These are phyloP conservation scores for Rutidosis leptorrhynchoides DNA, from an alignment of 129 eudicot species.

Conservation along the genomic window DNA sequence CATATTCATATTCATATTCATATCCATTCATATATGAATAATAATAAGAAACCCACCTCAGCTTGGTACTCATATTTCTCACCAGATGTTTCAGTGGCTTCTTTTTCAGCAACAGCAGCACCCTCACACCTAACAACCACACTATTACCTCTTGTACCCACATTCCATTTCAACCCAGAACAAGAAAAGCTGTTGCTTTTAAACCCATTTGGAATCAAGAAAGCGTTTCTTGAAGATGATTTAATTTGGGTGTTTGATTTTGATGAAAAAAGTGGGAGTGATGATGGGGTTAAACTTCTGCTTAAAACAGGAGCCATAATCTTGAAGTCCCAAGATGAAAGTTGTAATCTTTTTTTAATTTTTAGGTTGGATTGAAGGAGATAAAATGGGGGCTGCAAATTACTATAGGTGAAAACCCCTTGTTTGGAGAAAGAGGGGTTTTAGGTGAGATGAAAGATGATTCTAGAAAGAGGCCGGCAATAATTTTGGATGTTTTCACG, in stretches of 20 bases:
- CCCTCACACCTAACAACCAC: conserved; percentile 79
- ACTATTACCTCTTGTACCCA: conserved; percentile 44
- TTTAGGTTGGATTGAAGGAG: conserved; percentile 7
- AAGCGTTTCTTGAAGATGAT: conserved; percentile 39
- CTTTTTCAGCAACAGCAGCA: conserved; percentile 80
- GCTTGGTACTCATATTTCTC: conserved; percentile 92
- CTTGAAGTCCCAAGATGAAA: conserved; percentile 3
- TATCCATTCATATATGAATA: not conserved
- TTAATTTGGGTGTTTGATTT: conserved; percentile 35
- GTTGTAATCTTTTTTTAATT: not conserved
- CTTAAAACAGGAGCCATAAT: conserved; percentile 78
- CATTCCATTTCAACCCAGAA: conserved; percentile 58
- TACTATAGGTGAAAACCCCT: conserved; percentile 34
- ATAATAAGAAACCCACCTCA: conserved; percentile 59
- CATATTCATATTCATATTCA: not conserved
- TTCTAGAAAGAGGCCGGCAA: conserved; percentile 65
- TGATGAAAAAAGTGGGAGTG: conserved; percentile 45
- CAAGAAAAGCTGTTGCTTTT: conserved; percentile 40
- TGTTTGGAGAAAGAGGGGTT: conserved; percentile 40
- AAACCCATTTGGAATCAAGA: conserved; percentile 47
- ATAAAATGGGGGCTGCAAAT: conserved; percentile 16
- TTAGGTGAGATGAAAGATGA: conserved; percentile 48
- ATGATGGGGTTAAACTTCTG: conserved; percentile 59
- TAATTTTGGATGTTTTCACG: conserved; percentile 32
- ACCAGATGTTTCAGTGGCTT: conserved; percentile 57